phyloP scores from a whole-genome alignment of 2,329 filamentous ascomycete species.

The Eutypa lata region DNA sequence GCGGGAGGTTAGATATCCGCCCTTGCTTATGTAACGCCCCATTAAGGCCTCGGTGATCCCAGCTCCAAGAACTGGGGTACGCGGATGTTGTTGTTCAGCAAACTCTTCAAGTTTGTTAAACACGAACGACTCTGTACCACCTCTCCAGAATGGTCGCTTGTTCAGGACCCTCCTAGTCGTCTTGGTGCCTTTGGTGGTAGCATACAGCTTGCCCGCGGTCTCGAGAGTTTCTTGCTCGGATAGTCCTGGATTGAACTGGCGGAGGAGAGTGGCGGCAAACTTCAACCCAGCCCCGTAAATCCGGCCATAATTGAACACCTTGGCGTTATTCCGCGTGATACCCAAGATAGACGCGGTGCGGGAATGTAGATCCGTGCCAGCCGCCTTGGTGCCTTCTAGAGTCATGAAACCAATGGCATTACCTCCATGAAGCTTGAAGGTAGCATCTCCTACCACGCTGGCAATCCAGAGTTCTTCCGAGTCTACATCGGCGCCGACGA shows the following conservation, averaged over 20 bases:
- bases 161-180: slow-evolving; percentile 70
- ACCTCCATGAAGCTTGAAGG: slow-evolving; percentile 91
- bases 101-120: slow-evolving; percentile 99
- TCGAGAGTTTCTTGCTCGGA: slow-evolving; percentile 74
- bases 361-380: slow-evolving; percentile 90
- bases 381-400: slow-evolving; percentile 89
- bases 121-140: slow-evolving; percentile 94
- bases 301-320: slow-evolving; percentile 97
- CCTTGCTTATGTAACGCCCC: slow-evolving; percentile 80
- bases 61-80: slow-evolving; percentile 88
- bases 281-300: slow-evolving; percentile 98
- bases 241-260: slow-evolving; percentile 87
- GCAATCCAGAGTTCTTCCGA: slow-evolving; percentile 98
- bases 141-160: slow-evolving; percentile 84
- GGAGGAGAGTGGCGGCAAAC: slow-evolving; percentile 83
- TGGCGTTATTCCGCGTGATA: slow-evolving; percentile 92
- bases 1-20: slow-evolving; percentile 88
- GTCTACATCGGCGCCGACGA: slow-evolving; percentile 96
- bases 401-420: slow-evolving; percentile 99
- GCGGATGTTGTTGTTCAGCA: slow-evolving; percentile 86
- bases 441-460: slow-evolving; percentile 88
- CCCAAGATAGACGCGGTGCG: slow-evolving; percentile 88
- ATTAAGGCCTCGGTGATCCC: slow-evolving; percentile 96
- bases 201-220: slow-evolving; percentile 78
- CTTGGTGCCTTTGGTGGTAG: slow-evolving; percentile 85